phyloP scores from a whole-genome alignment of 2,329 filamentous ascomycete species.

The Beauveria australis region DNA sequence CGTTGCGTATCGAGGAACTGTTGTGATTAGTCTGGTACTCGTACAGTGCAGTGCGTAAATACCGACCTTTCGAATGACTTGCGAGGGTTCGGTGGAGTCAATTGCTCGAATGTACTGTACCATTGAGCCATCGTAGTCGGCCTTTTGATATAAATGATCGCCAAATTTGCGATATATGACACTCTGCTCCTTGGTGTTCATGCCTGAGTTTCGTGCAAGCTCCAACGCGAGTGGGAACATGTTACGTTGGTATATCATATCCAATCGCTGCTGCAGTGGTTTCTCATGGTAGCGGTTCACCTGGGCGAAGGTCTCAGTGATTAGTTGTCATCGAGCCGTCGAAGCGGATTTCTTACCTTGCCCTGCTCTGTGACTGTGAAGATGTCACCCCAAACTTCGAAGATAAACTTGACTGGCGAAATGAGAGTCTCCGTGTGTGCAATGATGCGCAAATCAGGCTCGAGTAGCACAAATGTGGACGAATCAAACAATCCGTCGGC shows the following conservation, averaged over 20 bases:
- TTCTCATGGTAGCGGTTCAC: constrained; percentile 87
- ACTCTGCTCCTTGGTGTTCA: constrained; percentile 76
- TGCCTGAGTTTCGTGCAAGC: constrained; percentile 78
- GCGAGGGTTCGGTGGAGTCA: constrained; percentile 90
- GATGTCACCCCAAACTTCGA: constrained; percentile 84
- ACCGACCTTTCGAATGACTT: constrained; percentile 80
- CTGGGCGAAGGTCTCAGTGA: constrained; percentile 30
- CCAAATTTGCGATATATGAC: constrained; percentile 89
- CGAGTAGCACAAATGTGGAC: constrained; percentile 83
- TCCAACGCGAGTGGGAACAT: constrained; percentile 88
- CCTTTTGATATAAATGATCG: constrained; percentile 89
- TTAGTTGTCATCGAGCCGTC: background rate
- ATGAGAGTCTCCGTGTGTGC: constrained; percentile 81
- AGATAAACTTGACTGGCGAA: constrained; percentile 69
- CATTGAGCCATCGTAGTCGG: constrained; percentile 98
- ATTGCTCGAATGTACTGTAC: constrained; percentile 95
- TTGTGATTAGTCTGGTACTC: constrained; percentile 18
- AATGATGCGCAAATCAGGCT: constrained; percentile 82
- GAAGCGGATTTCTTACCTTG: constrained; percentile 50
- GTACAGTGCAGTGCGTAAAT: fast-evolving
- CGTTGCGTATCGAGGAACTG: constrained; percentile 93
- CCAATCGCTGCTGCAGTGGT: constrained; percentile 78
- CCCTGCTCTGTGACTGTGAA: constrained; percentile 88
- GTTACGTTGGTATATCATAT: constrained; percentile 89
- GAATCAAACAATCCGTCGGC: constrained; percentile 77